Conservation (phyloP, 768 basidiomycete genomes). For the Auricularia heimuer region DNA sequence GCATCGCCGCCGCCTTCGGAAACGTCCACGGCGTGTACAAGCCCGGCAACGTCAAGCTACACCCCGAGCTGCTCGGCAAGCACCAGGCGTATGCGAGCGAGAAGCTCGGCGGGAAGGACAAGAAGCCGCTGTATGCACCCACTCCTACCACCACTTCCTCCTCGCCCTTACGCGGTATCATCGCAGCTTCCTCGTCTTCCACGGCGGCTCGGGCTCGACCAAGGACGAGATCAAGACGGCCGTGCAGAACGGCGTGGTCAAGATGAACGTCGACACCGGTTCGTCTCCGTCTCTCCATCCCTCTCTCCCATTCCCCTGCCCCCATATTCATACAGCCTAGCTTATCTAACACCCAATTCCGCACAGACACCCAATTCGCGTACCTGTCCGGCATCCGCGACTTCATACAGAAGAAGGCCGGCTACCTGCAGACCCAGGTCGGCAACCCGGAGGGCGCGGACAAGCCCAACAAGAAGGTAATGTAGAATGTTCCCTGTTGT, state of each 20-base stretch:
- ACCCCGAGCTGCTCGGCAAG: slow-evolving; percentile 82
- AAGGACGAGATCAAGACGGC: slow-evolving; percentile 93
- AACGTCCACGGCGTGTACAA: slow-evolving; percentile 99
- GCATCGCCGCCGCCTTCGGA: slow-evolving; percentile 95
- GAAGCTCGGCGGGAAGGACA: slow-evolving; percentile 51
- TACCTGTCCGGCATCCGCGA: slow-evolving; percentile 86
- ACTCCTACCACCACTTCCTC: not conserved
- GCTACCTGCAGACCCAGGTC: slow-evolving; percentile 82
- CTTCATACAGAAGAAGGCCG: slow-evolving; percentile 78
- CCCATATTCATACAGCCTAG: slow-evolving; percentile 5
- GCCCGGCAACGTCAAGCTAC: slow-evolving; percentile 92
- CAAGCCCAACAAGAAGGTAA: slow-evolving; percentile 98
- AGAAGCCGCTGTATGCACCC: slow-evolving; percentile 65
- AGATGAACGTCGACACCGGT: slow-evolving; percentile 98
- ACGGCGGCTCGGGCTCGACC: slow-evolving; percentile 96
- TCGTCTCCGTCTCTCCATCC: slow-evolving; percentile 4
- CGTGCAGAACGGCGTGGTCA: slow-evolving; percentile 86
- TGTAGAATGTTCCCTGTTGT: not conserved
- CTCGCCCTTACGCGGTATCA: not conserved
- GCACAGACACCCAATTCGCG: slow-evolving; percentile 73
- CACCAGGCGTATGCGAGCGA: slow-evolving; percentile 72
- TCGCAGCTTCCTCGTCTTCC: slow-evolving; percentile 95
- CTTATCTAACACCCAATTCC: not conserved
- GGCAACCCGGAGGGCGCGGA: slow-evolving; percentile 95
- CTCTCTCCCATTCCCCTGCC: not conserved